Conservation (phyloP, 2,329 filamentous ascomycete genomes). For the Verticillium klebahnii region DNA sequence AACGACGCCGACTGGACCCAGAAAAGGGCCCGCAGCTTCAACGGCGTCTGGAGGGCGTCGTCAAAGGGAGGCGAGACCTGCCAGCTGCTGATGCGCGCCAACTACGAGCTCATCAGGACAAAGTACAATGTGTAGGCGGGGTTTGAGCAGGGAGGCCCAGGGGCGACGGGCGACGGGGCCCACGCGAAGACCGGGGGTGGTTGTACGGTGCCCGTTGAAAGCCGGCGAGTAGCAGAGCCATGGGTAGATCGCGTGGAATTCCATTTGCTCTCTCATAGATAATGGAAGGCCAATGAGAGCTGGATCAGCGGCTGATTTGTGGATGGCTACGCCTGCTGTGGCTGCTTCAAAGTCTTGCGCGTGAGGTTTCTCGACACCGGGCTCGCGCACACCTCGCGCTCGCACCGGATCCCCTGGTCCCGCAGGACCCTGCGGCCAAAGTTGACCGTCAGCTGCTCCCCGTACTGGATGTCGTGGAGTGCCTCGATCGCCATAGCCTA, state of each 20-base stretch:
- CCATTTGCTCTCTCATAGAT: not conserved
- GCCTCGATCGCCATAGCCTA: not conserved
- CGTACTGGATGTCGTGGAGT: not conserved
- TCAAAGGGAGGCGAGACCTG: constrained; percentile 1
- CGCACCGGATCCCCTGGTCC: no score
- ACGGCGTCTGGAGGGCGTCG: not conserved
- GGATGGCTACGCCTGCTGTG: not conserved
- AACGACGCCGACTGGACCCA: constrained; percentile 1
- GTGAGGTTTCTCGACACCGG: not conserved
- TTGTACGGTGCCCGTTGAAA: not conserved
- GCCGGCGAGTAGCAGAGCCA: not conserved
- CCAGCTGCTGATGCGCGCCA: not conserved
- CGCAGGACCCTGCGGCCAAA: not conserved
- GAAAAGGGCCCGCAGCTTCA: not conserved
- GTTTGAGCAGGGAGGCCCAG: not conserved
- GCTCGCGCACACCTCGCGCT: no score
- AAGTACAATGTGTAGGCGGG: not conserved
- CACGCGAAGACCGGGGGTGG: not conserved
- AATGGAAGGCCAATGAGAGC: not conserved
- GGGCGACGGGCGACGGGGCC: not conserved
- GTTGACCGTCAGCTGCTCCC: not conserved
- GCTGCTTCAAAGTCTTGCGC: not conserved
- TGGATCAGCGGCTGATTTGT: not conserved
- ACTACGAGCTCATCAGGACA: not conserved
- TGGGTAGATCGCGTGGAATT: not conserved